Base-by-base conservation (phyloP, 2,329 filamentous ascomycete species). In the Sphaerulina vaccinii region DNA sequence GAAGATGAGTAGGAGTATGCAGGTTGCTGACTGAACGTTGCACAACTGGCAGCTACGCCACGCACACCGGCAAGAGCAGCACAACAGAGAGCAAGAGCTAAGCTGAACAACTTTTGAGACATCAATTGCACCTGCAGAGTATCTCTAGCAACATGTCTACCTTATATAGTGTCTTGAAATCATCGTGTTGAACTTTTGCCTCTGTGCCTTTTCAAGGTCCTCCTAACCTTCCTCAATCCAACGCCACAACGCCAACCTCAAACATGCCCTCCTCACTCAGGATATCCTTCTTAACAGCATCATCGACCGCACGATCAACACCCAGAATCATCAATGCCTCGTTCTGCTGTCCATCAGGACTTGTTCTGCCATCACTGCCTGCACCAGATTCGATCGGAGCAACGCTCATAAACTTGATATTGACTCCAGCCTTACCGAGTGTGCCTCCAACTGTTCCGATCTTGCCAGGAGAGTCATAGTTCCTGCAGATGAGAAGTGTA, bases 281-380 rank as follows among this genome's bases (percentile, higher is more conserved):
- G 58, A 83, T 62, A 23, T 72, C 71, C 62, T 73, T 70, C 24
- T 75, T 70, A 11, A 81, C 76, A 50, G 82, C 77, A 48, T 78
- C 77, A 0, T 77, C 79, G 15, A 90, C 82, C 3, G 78, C 75
- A 2, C 81, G 80, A 63, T 87, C 84, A 8, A 92, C 82, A 1
- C 88, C 86, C 44, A 92, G 61, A 61, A 92, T 91, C 88, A 92
- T 92, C 59, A 92, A 70, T 8, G 88, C 88, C 71, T 92, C 88
- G 37, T 84, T 82, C 42, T 71, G 67, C 22, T 68, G 71, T 22
- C 51, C 24, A 54, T 60, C 46, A 2, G 32, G 18, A 33, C 16
- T 29, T 33, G 19, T 18, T n/a, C 13, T 29, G 8, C 21, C 47
- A 19, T 16, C 29, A 1, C 35, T 44, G n/a, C 37, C 55, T 48